These are phyloP conservation scores for Asparagopsis taxiformis DNA, from an alignment of 31 red algal genomes.

Conservation along the genomic window DNA sequence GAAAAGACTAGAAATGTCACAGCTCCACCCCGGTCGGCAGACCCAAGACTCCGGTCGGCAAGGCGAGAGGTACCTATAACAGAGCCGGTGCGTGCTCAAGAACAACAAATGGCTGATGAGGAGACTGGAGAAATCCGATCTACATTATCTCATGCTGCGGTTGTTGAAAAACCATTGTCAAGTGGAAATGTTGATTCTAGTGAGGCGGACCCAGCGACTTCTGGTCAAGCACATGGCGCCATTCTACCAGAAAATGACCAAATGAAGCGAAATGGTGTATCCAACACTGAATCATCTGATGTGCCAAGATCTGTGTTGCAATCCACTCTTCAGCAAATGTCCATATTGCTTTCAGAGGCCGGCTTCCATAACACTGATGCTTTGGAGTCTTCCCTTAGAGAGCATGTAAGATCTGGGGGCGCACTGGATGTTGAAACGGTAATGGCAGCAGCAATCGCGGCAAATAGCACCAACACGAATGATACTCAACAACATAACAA, in stretches of 20 bases:
- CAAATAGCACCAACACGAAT: slow-evolving; percentile 13
- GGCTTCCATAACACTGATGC: slow-evolving; percentile 43
- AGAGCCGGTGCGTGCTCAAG: neutral
- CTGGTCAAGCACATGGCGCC: neutral
- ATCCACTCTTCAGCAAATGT: slow-evolving; percentile 35
- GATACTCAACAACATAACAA: neutral
- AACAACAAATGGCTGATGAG: neutral
- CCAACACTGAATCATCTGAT: neutral
- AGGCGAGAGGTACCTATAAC: neutral
- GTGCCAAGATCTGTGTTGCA: slow-evolving; percentile 11
- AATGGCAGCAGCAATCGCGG: slow-evolving; percentile 55
- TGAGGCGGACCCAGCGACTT: neutral
- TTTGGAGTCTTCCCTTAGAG: slow-evolving; percentile 33
- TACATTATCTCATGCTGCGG: neutral
- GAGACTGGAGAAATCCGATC: neutral
- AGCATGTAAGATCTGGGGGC: slow-evolving; percentile 41
- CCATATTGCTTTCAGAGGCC: slow-evolving; percentile 31
- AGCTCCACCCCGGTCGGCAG: neutral
- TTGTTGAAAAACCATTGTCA: neutral
- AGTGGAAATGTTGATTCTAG: neutral
- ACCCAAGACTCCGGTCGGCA: neutral
- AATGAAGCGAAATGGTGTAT: neutral
- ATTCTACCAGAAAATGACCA: neutral
- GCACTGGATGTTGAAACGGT: slow-evolving; percentile 52
- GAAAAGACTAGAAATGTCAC: neutral